phyloP scores from a whole-genome alignment of 495 filamentous ascomycete genomes.

The Hyphodiscus hymeniophilus region DNA sequence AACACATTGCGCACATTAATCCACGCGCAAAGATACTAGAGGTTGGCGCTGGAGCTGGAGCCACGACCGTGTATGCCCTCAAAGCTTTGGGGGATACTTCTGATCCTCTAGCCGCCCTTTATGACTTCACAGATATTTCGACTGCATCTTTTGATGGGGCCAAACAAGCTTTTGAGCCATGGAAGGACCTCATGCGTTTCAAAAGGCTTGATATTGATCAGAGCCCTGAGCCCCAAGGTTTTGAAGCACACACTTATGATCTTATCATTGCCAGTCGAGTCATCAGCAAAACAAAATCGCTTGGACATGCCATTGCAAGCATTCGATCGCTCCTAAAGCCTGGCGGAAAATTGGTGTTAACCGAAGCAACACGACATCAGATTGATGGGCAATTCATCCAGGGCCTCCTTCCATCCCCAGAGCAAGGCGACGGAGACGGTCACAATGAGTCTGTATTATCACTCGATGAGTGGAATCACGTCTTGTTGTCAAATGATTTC shows the following conservation, averaged over 20 bases:
- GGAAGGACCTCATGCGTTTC: slow-evolving; percentile 12
- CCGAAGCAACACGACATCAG: slow-evolving; percentile 23
- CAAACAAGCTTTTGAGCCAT: slow-evolving; percentile 31
- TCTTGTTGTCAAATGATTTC: slow-evolving; percentile 2
- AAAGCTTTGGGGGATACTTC: slow-evolving; percentile 2
- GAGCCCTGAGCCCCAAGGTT: slow-evolving; percentile 39
- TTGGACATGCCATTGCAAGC: slow-evolving; percentile 39
- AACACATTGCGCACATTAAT: slow-evolving; percentile 26
- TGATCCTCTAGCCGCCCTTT: slow-evolving; percentile 8
- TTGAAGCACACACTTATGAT: slow-evolving; percentile 36
- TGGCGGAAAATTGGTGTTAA: slow-evolving; percentile 9
- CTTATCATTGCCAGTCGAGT: slow-evolving; percentile 43
- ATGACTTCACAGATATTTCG: slow-evolving; percentile 44
- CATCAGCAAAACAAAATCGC: slow-evolving; percentile 41
- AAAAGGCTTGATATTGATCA: slow-evolving; percentile 40
- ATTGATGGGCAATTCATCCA: slow-evolving; percentile 31
- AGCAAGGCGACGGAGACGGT: slow-evolving; percentile 50
- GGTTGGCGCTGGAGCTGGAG: slow-evolving; percentile 37
- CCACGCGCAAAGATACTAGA: slow-evolving; percentile 37
- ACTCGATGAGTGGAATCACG: slow-evolving; percentile 3
- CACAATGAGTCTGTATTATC: slow-evolving; percentile 2
- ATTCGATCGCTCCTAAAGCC: slow-evolving; percentile 28
- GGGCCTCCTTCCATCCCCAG: slow-evolving; percentile 36
- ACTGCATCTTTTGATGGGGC: slow-evolving; percentile 40
- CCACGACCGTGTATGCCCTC: slow-evolving; percentile 27